Base-by-base conservation (phyloP, 1,284 basidiomycete species). In the Crepidotus sp. region DNA sequence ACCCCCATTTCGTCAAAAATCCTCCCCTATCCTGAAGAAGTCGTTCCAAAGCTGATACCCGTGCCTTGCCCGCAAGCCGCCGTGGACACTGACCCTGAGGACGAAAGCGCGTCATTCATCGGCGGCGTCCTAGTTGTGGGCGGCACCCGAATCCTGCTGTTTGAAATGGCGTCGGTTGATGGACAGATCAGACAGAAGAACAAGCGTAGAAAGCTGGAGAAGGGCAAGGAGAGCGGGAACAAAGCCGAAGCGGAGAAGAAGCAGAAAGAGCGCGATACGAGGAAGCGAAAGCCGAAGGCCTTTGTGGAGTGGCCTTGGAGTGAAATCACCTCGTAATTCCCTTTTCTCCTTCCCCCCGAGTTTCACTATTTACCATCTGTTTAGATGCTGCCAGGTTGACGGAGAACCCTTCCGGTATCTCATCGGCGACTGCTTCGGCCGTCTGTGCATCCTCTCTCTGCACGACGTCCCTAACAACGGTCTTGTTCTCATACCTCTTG, bases 341-440 rank as follows among this genome's bases (percentile, higher is more conserved):
- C 25, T 32, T 37, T 15, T 11, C 40, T 17, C 10, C 25, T 24
- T 32, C 21, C 8, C 21, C 15, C 14, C n/a, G 18, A 26, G 3
- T 24, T 17, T 22, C 46, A 38, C 36, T 9, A 29, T 35, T 35
- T 5, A 19, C 27, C 34, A 35, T 17, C 19, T 33, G 4, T 53
- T n/a, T 38, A 85, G 79, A 33, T 74, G 73, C 60, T 75, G 70
- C 51, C 50, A 62, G 5, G 55, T 77, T 22, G 73, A 73, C 37
- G 59, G 61, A 15, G 63, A 64, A 30, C 59, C 68, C 10, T 59
- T 66, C 11, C 68, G 73, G 29, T 75, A 80, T 45, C 59, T 95
- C 13, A 62, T 94, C 10, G 85, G 86, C 1, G 92, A 95, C 56
- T 68, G 69, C n/a, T 85, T 74, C 55, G 92, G 92, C 13, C 74